A percentile compares a stretch with the other conserved stretches of the same genome.
Evolutionary conservation across 176 grass and related monocot genomes (phyloP).

Genomic region (Rhynchospora pubera): DNA sequence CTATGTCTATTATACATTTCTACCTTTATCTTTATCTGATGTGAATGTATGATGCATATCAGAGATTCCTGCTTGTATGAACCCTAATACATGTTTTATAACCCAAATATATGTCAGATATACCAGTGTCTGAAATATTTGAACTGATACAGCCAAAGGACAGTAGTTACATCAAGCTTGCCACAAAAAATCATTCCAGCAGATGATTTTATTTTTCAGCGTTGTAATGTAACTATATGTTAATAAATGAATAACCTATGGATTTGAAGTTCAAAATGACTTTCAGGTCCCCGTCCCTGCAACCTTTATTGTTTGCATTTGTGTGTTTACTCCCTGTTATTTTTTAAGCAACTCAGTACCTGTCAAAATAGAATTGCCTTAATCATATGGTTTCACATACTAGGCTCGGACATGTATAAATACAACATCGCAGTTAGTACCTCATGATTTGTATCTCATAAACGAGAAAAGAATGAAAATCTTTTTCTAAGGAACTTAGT

Average conservation of each 20-base stretch:
- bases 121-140: not conserved
- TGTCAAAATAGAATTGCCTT: not conserved
- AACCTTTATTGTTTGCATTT: not conserved
- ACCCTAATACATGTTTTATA: too few species aligned
- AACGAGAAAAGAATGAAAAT: too few species aligned
- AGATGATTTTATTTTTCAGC: not conserved
- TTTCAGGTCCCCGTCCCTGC: not conserved
- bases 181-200: not conserved
- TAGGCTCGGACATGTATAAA: too few species aligned
- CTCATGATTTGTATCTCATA: too few species aligned
- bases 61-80: not conserved
- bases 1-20: not conserved
- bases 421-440: too few species aligned
- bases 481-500: too few species aligned
- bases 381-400: too few species aligned
- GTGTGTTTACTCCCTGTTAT: not conserved
- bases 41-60: not conserved
- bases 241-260: too few species aligned
- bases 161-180: not conserved
- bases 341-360: not conserved
- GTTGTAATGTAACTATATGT: too few species aligned
- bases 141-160: not conserved
- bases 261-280: too few species aligned
- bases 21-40: not conserved
- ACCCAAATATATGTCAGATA: too few species aligned